phyloP scores from a whole-genome alignment of 805 yeast species.

The Brettanomyces sp. region DNA sequence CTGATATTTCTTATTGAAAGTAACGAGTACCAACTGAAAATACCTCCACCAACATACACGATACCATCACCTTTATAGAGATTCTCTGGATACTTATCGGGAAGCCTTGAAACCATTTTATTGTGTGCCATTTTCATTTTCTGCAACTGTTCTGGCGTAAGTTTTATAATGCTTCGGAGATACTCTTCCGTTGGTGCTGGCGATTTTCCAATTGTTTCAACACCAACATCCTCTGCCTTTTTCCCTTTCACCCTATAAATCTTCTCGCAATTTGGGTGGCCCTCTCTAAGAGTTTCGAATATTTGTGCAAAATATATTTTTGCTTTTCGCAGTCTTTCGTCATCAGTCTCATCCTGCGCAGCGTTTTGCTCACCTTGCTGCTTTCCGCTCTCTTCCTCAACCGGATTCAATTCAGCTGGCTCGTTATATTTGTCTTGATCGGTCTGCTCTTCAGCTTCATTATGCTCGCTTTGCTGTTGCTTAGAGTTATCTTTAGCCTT shows the following conservation, averaged over 20 bases:
- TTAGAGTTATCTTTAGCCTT: too few species aligned
- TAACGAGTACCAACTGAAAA: conserved; percentile 59
- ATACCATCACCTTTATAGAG: conserved; percentile 29
- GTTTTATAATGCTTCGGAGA: not conserved
- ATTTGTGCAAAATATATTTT: not conserved
- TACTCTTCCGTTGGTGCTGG: conserved; percentile 1
- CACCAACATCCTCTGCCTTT: conserved; percentile 1
- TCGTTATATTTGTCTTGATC: too few species aligned
- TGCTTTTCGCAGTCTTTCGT: too few species aligned
- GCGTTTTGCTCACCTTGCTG: too few species aligned
- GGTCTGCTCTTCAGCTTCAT: too few species aligned
- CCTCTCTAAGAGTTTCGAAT: not conserved
- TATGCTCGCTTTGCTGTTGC: too few species aligned
- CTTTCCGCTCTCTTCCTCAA: too few species aligned
- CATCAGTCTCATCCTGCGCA: too few species aligned
- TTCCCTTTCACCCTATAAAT: not conserved
- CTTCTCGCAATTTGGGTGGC: not conserved
- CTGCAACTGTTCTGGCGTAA: conserved; percentile 14
- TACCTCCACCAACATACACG: conserved; percentile 73
- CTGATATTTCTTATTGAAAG: conserved; percentile 55
- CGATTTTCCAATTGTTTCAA: not conserved
- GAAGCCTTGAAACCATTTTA: conserved; percentile 33
- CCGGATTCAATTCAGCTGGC: too few species aligned
- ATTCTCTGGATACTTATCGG: conserved; percentile 5
- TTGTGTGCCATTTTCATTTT: conserved; percentile 40